Evolutionary conservation across 768 basidiomycete genomes (phyloP).

Genomic region (Lepiota subincarnata): DNA sequence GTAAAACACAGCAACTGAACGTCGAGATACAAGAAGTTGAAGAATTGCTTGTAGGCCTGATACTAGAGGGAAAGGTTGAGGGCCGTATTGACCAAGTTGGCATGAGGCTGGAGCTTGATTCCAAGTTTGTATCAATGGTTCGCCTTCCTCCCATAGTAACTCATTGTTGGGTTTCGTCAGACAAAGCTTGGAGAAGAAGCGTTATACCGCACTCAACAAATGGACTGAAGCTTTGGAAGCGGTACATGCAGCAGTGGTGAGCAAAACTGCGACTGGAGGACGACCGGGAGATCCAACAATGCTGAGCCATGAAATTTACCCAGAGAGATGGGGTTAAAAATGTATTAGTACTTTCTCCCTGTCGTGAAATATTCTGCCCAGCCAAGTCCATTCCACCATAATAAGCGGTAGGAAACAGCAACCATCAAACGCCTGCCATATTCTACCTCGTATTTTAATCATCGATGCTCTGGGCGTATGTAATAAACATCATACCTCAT

Average conservation of each 20-base stretch:
- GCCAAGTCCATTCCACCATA: constrained; percentile 15
- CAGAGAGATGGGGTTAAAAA: constrained; percentile 34
- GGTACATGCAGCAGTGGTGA: constrained; percentile 72
- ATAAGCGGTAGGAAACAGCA: neutral
- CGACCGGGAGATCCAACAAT: constrained; percentile 30
- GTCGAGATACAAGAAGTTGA: constrained; percentile 91
- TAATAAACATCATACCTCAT: neutral
- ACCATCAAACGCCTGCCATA: too few relatives aligned
- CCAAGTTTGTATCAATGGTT: constrained; percentile 54
- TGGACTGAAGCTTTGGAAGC: constrained; percentile 82
- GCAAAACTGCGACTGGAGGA: constrained; percentile 55
- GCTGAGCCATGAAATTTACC: constrained; percentile 29
- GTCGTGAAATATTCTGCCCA: constrained; percentile 7
- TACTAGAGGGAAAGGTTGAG: constrained; percentile 95
- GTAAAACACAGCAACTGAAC: constrained; percentile 75
- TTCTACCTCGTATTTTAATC: neutral
- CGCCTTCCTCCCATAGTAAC: neutral
- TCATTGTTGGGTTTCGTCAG: constrained; percentile 31
- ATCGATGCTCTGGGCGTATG: neutral
- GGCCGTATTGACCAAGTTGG: constrained; percentile 96
- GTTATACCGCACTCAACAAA: constrained; percentile 74
- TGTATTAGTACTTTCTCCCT: neutral
- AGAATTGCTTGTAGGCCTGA: constrained; percentile 87
- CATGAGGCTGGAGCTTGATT: constrained; percentile 87
- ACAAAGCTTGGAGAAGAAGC: constrained; percentile 83